Base-by-base conservation (phyloP, 2,329 filamentous ascomycete species). In the Pyrenophora graminea region DNA sequence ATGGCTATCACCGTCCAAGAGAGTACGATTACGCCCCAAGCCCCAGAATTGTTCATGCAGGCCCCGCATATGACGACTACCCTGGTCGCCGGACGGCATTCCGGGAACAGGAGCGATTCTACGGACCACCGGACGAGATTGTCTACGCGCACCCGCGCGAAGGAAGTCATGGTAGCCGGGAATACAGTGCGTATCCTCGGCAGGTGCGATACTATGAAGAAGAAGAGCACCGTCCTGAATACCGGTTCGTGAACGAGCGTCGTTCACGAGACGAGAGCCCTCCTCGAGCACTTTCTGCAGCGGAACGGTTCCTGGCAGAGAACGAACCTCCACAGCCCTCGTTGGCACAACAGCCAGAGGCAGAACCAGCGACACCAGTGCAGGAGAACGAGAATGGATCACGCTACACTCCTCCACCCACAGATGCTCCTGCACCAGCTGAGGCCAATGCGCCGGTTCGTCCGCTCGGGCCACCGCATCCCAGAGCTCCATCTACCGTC, bases 291-390 rank as follows among this genome's bases (percentile, higher is more conserved):
- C 61, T 64, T 25, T 64, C 68, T 31, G 68, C 67, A 9, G 70
- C 70, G 25, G 70, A 72, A 51, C 68, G 69, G 19, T 73, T 73
- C 40, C 43, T 73, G 13, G 67, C 70, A 25, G 70, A 71, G 8
- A 56, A 50, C 33, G 65, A 64, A 40, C 33, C 58, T 30, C 25
- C 44, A 3, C 57, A 58, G 27, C 49, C 53, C 18, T 56, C 47
- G 13, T 36, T 51, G 7, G 50, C 55, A 6, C 45, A 48, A 37
- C 58, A 51, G 21, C 34, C 59, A 18, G 62, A 61, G 12, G 48
- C 56, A 2, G 58, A 64, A 25, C 54, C 54, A 18, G 27, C 61
- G 31, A 45, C 41, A 8, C 48, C 58, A n/a, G 60, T 56, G 10
- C 36, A 58, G 17, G 67, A 69, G 13, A 44, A 52, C 6, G 68